phyloP scores from a whole-genome alignment of 768 basidiomycete species.

The Agaricus blazei region DNA sequence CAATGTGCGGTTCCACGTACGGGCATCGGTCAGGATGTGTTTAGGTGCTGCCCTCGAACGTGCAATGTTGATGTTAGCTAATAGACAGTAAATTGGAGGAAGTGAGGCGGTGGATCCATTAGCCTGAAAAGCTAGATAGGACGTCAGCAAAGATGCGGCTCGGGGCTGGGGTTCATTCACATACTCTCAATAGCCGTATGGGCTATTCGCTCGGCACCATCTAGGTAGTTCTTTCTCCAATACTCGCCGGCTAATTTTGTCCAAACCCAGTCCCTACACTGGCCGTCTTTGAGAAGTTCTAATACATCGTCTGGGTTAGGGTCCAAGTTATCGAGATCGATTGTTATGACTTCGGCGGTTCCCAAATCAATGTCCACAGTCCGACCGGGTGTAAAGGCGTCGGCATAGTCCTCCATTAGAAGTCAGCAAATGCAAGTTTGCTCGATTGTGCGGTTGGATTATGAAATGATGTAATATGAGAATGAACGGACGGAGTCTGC shows the following conservation, averaged over 20 bases:
- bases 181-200: conserved; percentile 60
- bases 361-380: conserved; percentile 76
- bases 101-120: conserved; percentile 47
- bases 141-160: conserved; percentile 8
- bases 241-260: conserved; percentile 84
- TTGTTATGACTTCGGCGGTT: conserved; percentile 81
- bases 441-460: background rate
- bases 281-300: conserved; percentile 66
- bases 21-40: conserved; percentile 61
- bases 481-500: no score
- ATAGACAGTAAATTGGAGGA: conserved; percentile 71
- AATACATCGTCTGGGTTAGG: conserved; percentile 72
- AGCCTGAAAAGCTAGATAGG: conserved; percentile 42
- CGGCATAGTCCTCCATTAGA: conserved; percentile 28
- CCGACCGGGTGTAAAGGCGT: conserved; percentile 29
- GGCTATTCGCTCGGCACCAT: conserved; percentile 75
- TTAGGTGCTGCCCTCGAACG: conserved; percentile 84
- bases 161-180: conserved; percentile 17
- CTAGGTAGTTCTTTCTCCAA: conserved; percentile 72
- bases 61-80: conserved; percentile 83
- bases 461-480: no score
- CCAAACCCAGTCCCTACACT: conserved; percentile 73
- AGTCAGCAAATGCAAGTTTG: background rate
- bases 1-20: conserved; percentile 37
- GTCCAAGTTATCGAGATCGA: conserved; percentile 86